Base-by-base conservation (phyloP, 2,329 filamentous ascomycete species). In the Bipolaris gigantea region DNA sequence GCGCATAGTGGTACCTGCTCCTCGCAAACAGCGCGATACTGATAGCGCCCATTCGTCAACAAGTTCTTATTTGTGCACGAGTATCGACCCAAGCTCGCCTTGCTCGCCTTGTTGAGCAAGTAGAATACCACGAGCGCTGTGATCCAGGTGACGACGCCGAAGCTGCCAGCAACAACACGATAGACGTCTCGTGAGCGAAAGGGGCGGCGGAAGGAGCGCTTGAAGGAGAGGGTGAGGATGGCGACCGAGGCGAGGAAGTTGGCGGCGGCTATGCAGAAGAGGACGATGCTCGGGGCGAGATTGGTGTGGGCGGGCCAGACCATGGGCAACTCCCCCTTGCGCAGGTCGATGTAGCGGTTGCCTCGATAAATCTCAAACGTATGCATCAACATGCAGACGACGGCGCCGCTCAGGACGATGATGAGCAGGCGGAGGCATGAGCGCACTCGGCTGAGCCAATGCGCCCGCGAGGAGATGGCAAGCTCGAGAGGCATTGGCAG, bases 261-360 rank as follows among this genome's bases (percentile, higher is more conserved):
- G 41, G 55, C 63, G 33, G 62, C 60, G 33, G 70, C 70, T 55
- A 74, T 62, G 53, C 59, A 59, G 43, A 72, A 64, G 35, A 74
- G 62, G n/a, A 73, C 60, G 13, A 72, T 63, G 30, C 69, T 73
- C n/a, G 72, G 69, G 5, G 64, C 66, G 27, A 73, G 70, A 46
- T 73, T 73, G 21, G 70, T 73, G 46, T 64, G 63, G 30, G 70
- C 70, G 18, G 72, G 72, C 72, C 72, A 74, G 48, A 66, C 67
- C 67, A 73, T 73, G 57, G 72, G 71, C 49, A 73, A 60, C 56
- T 74, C 71, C 38, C 71, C 71, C 18, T 67, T 68, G 49, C 70
- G 65, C 50, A 73, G 67, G 55, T 73, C 70, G 53, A 73, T 62
- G 55, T 69, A 72, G 41, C 61, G 58, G 58, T 73, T 73, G 48